These are phyloP conservation scores for Geotrichum cucujoidarum DNA, from an alignment of 1,139 yeast genomes.

Conservation along the genomic window DNA sequence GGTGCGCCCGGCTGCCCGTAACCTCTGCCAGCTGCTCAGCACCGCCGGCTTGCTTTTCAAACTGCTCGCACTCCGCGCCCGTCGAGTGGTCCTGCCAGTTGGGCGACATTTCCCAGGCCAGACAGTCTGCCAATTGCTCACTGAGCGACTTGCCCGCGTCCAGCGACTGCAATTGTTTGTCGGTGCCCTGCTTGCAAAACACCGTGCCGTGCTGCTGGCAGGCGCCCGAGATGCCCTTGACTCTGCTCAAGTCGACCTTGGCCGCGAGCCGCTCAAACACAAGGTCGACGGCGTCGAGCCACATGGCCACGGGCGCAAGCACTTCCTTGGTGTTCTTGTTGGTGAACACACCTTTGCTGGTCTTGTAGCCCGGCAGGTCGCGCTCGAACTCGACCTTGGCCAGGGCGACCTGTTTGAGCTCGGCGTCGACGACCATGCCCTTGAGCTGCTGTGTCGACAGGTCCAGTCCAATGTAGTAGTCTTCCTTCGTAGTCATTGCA, in stretches of 20 bases:
- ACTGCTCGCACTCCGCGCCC: constrained; percentile 55
- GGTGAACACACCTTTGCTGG: constrained; percentile 65
- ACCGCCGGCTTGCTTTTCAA: constrained; percentile 62
- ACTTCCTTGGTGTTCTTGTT: constrained; percentile 35
- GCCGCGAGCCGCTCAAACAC: constrained; percentile 53
- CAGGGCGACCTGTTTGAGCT: constrained; percentile 50
- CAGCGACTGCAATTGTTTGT: constrained; percentile 36
- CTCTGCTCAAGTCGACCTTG: constrained; percentile 53
- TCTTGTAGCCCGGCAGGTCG: constrained; percentile 54
- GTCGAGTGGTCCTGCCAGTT: constrained; percentile 97
- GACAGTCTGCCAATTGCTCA: constrained; percentile 38
- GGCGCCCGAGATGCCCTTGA: constrained; percentile 75
- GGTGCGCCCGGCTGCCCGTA: constrained; percentile 87
- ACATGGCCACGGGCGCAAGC: constrained; percentile 79
- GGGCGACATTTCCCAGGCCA: constrained; percentile 66
- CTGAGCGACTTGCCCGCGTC: constrained; percentile 18
- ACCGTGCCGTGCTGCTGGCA: constrained; percentile 94
- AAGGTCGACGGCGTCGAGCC: constrained; percentile 78
- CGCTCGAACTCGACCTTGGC: constrained; percentile 69
- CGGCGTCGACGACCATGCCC: constrained; percentile 57
- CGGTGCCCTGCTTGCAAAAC: constrained; percentile 59
- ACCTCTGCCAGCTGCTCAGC: constrained; percentile 56
- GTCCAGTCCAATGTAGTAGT: constrained; percentile 60
- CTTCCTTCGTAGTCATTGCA: constrained; percentile 14
- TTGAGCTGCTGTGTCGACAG: constrained; percentile 87